Conservation (phyloP, 106 monocot genomes). For the Alisma plantagoaquatica region DNA sequence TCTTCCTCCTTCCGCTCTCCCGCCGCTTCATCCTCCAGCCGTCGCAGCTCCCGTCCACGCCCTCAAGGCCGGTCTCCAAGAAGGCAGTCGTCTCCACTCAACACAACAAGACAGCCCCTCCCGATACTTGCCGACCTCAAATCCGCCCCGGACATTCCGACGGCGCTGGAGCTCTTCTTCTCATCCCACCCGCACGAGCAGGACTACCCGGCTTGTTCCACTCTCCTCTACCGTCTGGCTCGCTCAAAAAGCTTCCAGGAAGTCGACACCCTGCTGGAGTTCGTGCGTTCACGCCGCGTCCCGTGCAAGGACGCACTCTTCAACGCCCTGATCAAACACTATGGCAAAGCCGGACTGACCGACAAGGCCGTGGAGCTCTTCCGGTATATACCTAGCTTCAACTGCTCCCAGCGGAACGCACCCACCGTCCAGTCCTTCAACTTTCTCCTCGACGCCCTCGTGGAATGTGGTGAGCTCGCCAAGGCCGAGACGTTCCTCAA, state of each 20-base stretch:
- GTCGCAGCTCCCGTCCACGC: background rate
- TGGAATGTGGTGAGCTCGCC: slow-evolving; percentile 28
- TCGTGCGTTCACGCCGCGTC: slow-evolving; percentile 33
- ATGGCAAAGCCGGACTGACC: slow-evolving; percentile 36
- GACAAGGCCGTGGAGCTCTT: slow-evolving; percentile 54
- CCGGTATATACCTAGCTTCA: slow-evolving; percentile 35
- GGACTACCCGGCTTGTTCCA: slow-evolving; percentile 32
- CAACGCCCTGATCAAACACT: slow-evolving; percentile 55
- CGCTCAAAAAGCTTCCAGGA: slow-evolving; percentile 36
- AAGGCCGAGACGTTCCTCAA: slow-evolving; percentile 25
- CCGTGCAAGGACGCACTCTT: slow-evolving; percentile 43
- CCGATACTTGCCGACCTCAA: slow-evolving; percentile 8
- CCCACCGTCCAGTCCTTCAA: slow-evolving; percentile 60
- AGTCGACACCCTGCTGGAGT: slow-evolving; percentile 40
- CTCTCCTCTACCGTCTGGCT: slow-evolving; percentile 56
- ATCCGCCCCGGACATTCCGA: slow-evolving; percentile 1
- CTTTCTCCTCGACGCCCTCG: slow-evolving; percentile 59
- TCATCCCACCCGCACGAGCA: slow-evolving; percentile 12
- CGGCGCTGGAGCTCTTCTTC: slow-evolving; percentile 22
- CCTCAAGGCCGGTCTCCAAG: background rate
- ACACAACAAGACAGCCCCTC: background rate
- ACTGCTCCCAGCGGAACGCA: slow-evolving; percentile 17
- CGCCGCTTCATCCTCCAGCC: background rate
- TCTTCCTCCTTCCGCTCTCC: too few species aligned
- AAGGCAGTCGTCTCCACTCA: background rate